Evolutionary conservation across 1,284 basidiomycete species (phyloP).

Genomic region (Ustilago vetiveriae): DNA sequence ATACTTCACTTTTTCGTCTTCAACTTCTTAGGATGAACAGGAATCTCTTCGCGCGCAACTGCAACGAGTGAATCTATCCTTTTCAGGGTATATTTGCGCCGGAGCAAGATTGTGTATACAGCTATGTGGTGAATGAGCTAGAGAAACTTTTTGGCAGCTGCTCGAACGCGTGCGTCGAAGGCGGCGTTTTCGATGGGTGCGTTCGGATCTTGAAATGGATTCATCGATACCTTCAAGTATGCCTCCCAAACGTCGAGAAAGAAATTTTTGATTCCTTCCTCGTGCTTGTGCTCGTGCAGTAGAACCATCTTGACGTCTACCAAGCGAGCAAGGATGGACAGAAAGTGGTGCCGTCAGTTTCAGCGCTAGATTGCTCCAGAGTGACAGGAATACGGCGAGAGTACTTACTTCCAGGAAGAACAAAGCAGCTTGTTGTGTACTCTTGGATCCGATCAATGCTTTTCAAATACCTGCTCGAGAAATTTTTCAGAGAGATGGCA

Average conservation of each 20-base stretch:
- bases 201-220: conserved; percentile 63
- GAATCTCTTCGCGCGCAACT: too few species aligned
- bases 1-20: conserved; percentile 97
- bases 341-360: too few species aligned
- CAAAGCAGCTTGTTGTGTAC: conserved; percentile 59
- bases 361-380: too few species aligned
- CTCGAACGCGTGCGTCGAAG: conserved; percentile 56
- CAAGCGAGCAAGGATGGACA: neutral
- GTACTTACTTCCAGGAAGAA: conserved; percentile 60
- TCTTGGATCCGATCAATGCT: conserved; percentile 63
- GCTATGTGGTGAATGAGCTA: too few species aligned
- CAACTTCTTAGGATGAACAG: conserved; percentile 88
- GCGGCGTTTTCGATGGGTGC: conserved; percentile 50
- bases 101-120: too few species aligned
- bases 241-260: conserved; percentile 66
- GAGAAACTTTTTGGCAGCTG: conserved; percentile 59
- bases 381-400: neutral
- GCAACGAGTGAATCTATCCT: too few species aligned
- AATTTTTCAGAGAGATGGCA: neutral
- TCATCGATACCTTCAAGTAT: conserved; percentile 57
- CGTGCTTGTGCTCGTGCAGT: conserved; percentile 65
- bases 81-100: too few species aligned
- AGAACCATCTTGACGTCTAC: conserved; percentile 63
- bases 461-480: conserved; percentile 53
- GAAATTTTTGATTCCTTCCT: conserved; percentile 65